Percentiles rank a stretch among this genome's conserved stretches.
Evolutionary conservation across 192 early-diverging fungal genomes (phyloP).

Genomic region (Coemansia sp.): DNA sequence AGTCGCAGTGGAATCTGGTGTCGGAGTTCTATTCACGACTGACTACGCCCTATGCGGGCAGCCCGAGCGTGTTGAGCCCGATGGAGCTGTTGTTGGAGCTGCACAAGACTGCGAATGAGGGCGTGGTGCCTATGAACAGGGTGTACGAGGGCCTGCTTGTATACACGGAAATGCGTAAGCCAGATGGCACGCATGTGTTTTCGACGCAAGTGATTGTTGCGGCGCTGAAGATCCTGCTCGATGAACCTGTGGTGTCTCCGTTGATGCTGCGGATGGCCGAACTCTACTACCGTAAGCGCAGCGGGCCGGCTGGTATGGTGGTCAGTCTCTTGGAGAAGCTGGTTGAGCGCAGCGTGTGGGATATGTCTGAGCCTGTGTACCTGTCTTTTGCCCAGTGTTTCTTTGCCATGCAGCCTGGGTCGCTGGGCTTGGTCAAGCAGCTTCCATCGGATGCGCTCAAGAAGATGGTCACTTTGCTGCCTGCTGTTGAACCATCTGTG

Average conservation of each 20-base stretch:
- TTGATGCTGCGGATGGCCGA: conserved; percentile 42
- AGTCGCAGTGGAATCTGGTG: conserved; percentile 15
- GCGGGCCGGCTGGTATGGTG: conserved; percentile 31
- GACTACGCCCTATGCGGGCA: conserved; percentile 32
- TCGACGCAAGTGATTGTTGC: conserved; percentile 26
- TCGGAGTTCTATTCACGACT: conserved; percentile 30
- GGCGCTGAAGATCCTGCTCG: conserved; percentile 36
- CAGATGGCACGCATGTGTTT: conserved; percentile 26
- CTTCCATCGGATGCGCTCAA: conserved; percentile 33
- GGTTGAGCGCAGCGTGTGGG: conserved; percentile 48
- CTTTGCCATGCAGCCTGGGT: conserved; percentile 29
- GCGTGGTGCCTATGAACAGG: neutral
- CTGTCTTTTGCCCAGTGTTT: conserved; percentile 30
- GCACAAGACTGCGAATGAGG: conserved; percentile 19
- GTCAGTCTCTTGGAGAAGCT: conserved; percentile 22
- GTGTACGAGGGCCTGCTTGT: conserved; percentile 5
- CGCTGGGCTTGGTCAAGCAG: conserved; percentile 31
- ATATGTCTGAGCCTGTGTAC: conserved; percentile 22
- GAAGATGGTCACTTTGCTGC: conserved; percentile 23
- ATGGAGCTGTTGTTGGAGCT: conserved; percentile 45
- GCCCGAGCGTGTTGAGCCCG: conserved; percentile 49
- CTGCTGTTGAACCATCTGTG: conserved; percentile 10
- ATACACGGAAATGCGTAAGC: conserved; percentile 21
- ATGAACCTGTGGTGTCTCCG: conserved; percentile 30
- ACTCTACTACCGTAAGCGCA: conserved; percentile 18